Percentiles rank a stretch among this genome's conserved stretches.
These are phyloP conservation scores for Macrolepiota fuliginosa DNA, from an alignment of 768 basidiomycete genomes.

Conservation along the genomic window DNA sequence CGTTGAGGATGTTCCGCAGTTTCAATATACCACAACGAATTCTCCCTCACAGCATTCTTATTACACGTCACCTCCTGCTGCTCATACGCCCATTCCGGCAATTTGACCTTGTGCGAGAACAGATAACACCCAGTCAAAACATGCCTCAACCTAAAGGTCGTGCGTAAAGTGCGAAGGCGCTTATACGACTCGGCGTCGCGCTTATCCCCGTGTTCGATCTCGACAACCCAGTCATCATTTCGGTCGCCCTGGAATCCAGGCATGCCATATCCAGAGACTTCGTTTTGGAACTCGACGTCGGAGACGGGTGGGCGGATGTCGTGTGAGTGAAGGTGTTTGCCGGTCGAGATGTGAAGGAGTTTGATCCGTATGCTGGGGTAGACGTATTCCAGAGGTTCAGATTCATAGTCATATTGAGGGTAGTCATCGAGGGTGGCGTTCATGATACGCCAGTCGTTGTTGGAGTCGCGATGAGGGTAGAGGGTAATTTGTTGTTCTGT, in stretches of 20 bases:
- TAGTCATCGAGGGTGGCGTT: constrained; percentile 61
- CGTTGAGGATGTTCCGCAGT: constrained; percentile 72
- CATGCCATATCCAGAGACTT: constrained; percentile 93
- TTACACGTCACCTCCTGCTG: constrained; percentile 99
- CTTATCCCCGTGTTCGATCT: constrained; percentile 71
- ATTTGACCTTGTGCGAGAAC: constrained; percentile 96
- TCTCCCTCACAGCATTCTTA: constrained; percentile 87
- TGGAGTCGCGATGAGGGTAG: constrained; percentile 98
- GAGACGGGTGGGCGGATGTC: constrained; percentile 92
- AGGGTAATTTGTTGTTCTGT: constrained; percentile 97
- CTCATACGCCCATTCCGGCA: constrained; percentile 97
- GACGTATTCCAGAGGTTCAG: constrained; percentile 60
- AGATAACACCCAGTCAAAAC: constrained; percentile 90
- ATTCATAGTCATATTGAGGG: constrained; percentile 41
- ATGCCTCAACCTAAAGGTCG: constrained; percentile 82
- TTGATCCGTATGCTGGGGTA: constrained; percentile 69
- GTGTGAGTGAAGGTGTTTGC: constrained; percentile 92
- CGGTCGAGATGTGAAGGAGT: constrained; percentile 74
- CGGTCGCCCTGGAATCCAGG: constrained; percentile 81
- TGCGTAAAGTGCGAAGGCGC: constrained; percentile 76
- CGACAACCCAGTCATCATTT: constrained; percentile 92
- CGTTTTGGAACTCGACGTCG: constrained; percentile 99
- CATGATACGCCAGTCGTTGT: constrained; percentile 88
- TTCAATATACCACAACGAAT: constrained; percentile 94
- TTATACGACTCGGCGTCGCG: constrained; percentile 65